phyloP scores from a whole-genome alignment of 768 basidiomycete genomes.

The Nevesoporus exiguus region DNA sequence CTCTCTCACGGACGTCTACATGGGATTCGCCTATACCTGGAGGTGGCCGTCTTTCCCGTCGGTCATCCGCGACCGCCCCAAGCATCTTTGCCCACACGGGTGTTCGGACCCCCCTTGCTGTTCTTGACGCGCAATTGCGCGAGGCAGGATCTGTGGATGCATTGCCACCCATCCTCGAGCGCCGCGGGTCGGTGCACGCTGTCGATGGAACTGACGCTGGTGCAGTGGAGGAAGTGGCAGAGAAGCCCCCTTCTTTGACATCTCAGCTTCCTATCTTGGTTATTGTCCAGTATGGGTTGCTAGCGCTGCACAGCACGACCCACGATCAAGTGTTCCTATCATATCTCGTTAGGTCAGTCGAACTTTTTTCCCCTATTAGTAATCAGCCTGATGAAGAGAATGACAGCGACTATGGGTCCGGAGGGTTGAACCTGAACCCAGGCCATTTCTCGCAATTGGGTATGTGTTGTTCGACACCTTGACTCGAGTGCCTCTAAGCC shows the following conservation, averaged over 20 bases:
- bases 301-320: constrained; percentile 85
- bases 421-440: constrained; percentile 89
- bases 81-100: constrained; percentile 84
- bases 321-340: constrained; percentile 92
- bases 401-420: constrained; percentile 69
- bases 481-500: constrained; percentile 4
- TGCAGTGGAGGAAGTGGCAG: constrained; percentile 38
- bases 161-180: constrained; percentile 54
- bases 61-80: constrained; percentile 59
- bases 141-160: constrained; percentile 37
- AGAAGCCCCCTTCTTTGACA: constrained; percentile 61
- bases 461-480: constrained; percentile 33
- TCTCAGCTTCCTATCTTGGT: constrained; percentile 78
- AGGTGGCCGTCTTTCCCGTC: constrained; percentile 38
- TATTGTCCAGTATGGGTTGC: constrained; percentile 85
- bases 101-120: constrained; percentile 72
- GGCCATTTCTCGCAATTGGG: constrained; percentile 91
- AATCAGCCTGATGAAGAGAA: background rate
- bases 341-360: constrained; percentile 60
- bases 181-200: constrained; percentile 32
- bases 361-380: background rate
- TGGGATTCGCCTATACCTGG: constrained; percentile 34
- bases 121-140: constrained; percentile 67
- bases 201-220: constrained; percentile 25
- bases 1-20: constrained; percentile 24